Percentiles rank a stretch among this genome's conserved stretches.
Conservation (phyloP, 805 yeast genomes). For the Wickerhamomyces sydowiorum region DNA sequence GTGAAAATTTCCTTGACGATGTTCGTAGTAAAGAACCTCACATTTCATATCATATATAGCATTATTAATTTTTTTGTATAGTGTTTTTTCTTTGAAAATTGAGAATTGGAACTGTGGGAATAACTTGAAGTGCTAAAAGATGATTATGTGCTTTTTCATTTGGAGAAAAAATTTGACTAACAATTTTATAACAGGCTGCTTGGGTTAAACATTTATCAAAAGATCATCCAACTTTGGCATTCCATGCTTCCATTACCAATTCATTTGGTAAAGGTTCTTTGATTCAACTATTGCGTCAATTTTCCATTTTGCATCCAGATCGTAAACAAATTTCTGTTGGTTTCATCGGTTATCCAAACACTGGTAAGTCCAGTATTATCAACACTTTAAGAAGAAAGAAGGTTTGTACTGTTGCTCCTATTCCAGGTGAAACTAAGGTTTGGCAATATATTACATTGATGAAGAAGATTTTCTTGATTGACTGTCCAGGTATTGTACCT, state of each 20-base stretch:
- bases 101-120: not conserved
- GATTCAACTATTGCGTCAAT: constrained; percentile 90
- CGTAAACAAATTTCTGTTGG: constrained; percentile 97
- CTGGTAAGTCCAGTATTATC: constrained; percentile 96
- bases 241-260: constrained; percentile 95
- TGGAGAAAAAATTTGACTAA: constrained; percentile 1
- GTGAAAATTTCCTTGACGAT: constrained; percentile 25
- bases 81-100: not conserved
- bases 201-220: constrained; percentile 96
- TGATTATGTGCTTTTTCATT: not conserved
- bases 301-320: constrained; percentile 83
- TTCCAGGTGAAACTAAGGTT: constrained; percentile 98
- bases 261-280: constrained; percentile 97
- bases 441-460: constrained; percentile 98
- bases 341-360: constrained; percentile 94
- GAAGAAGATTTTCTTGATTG: constrained; percentile 93
- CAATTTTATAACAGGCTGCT: constrained; percentile 71
- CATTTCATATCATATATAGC: constrained; percentile 32
- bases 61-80: not conserved
- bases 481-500: constrained; percentile 99
- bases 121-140: not conserved
- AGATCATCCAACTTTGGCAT: constrained; percentile 90
- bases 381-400: constrained; percentile 91
- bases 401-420: constrained; percentile 96
- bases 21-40: constrained; percentile 90